Percentiles rank a stretch among this genome's conserved stretches.
Conservation (phyloP, 2,329 filamentous ascomycete genomes). For the Sarocladium kiliense region DNA sequence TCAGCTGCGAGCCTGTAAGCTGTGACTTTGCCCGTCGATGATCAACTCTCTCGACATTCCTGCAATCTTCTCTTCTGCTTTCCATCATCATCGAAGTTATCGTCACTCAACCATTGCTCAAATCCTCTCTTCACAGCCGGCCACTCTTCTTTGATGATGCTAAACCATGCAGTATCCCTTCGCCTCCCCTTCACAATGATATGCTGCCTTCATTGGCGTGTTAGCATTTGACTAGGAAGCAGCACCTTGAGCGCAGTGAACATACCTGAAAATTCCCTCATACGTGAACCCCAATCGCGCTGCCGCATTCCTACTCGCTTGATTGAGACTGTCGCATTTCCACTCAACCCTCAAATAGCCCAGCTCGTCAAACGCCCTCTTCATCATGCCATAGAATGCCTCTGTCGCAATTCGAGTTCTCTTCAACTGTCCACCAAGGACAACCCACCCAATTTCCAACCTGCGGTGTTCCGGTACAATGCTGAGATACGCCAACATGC, state of each 20-base stretch:
- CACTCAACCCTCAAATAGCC: slow-evolving; percentile 56
- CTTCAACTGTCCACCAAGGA: slow-evolving; percentile 45
- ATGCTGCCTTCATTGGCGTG: slow-evolving; percentile 37
- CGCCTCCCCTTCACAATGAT: slow-evolving; percentile 50
- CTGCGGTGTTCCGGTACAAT: slow-evolving; percentile 41
- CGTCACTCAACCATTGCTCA: slow-evolving; percentile 46
- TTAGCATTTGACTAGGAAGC: neutral
- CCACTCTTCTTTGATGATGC: slow-evolving; percentile 57
- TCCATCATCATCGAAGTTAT: slow-evolving; percentile 52
- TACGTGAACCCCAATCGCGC: slow-evolving; percentile 50
- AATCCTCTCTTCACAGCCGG: slow-evolving; percentile 37
- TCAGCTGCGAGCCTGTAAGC: too few relatives aligned
- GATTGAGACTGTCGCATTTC: slow-evolving; percentile 58
- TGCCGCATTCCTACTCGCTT: slow-evolving; percentile 48
- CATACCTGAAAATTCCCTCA: slow-evolving; percentile 52
- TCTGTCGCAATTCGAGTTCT: slow-evolving; percentile 53
- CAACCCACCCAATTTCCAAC: slow-evolving; percentile 53
- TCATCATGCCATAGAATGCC: slow-evolving; percentile 49
- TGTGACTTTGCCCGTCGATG: too few relatives aligned
- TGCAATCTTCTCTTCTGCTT: slow-evolving; percentile 42
- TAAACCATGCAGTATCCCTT: slow-evolving; percentile 57
- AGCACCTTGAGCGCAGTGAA: neutral
- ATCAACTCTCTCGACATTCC: slow-evolving; percentile 15
- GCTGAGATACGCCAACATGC: slow-evolving; percentile 38
- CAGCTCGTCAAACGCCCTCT: slow-evolving; percentile 43